Evolutionary conservation across 164 flowering plant species (phyloP).

Genomic region (Malania oleifera): DNA sequence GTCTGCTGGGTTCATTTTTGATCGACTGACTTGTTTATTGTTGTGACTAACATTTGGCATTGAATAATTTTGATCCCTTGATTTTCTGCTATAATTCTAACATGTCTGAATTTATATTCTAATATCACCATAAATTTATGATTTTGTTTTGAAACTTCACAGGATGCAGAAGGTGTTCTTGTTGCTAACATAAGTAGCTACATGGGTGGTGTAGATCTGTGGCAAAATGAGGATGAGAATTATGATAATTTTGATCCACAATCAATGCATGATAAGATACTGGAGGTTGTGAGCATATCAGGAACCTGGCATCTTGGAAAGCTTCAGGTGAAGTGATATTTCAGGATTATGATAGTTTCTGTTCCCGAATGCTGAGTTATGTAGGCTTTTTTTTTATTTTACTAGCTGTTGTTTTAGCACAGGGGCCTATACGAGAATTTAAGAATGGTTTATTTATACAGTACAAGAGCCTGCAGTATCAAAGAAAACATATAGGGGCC

Average conservation of each 20-base stretch:
- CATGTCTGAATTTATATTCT: too few species aligned
- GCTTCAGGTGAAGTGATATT: slow-evolving; percentile 66
- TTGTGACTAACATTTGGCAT: too few species aligned
- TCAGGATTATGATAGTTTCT: background rate
- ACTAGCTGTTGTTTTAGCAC: background rate
- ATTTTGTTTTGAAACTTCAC: slow-evolving; percentile 12
- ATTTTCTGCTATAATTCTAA: too few species aligned
- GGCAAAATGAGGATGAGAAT: slow-evolving; percentile 95
- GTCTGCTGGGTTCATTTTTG: too few species aligned
- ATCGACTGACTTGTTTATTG: too few species aligned
- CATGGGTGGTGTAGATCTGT: slow-evolving; percentile 99
- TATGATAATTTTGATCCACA: slow-evolving; percentile 92
- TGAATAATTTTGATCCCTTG: background rate
- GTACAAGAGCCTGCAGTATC: background rate
- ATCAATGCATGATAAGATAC: slow-evolving; percentile 95
- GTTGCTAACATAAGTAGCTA: slow-evolving; percentile 97
- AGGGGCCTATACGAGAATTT: too few species aligned
- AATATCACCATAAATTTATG: background rate
- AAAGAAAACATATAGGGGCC: too few species aligned
- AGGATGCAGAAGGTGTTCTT: slow-evolving; percentile 99
- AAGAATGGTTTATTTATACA: too few species aligned
- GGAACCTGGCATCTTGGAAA: slow-evolving; percentile 99
- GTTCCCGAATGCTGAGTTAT: background rate
- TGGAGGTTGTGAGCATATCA: slow-evolving; percentile 96
- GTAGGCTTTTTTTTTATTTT: too few species aligned